These are phyloP conservation scores for Euphorbia schlechtendalii DNA, from an alignment of 441 rosid genomes.

Conservation along the genomic window DNA sequence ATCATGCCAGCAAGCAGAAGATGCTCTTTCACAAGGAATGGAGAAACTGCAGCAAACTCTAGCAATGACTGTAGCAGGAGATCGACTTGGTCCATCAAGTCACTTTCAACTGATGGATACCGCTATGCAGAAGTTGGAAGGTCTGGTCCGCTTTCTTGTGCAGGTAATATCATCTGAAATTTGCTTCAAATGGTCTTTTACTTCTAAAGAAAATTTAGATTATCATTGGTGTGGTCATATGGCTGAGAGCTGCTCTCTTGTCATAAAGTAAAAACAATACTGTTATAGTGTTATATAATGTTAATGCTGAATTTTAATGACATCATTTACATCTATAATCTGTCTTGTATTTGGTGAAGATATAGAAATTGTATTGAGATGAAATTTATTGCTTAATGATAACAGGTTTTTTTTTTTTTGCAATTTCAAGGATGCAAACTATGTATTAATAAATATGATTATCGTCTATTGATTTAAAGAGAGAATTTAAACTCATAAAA, in stretches of 20 bases:
- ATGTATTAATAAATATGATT: background rate
- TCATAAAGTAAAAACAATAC: no score
- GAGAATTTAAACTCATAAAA: no score
- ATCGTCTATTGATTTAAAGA: background rate
- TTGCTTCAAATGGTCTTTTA: no score
- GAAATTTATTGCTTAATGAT: background rate
- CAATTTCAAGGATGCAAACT: no score
- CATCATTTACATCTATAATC: no score
- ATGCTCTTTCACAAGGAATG: slow-evolving; percentile 91
- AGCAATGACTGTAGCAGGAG: slow-evolving; percentile 55
- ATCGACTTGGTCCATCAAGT: slow-evolving; percentile 17
- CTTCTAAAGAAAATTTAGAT: no score
- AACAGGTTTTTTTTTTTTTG: no score
- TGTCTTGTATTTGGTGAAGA: background rate
- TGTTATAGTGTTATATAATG: no score
- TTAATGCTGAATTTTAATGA: no score
- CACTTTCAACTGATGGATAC: slow-evolving; percentile 31
- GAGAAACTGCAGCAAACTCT: slow-evolving; percentile 69
- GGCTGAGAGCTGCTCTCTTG: background rate
- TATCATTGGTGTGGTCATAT: no score
- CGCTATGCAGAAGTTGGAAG: slow-evolving; percentile 73
- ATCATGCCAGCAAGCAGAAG: slow-evolving; percentile 93
- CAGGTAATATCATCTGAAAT: slow-evolving; percentile 46
- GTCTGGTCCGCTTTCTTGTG: slow-evolving; percentile 60
- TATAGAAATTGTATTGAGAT: background rate